These are phyloP conservation scores for Cinnamomum micranthum DNA, from an alignment of 164 flowering plant species.

Conservation along the genomic window DNA sequence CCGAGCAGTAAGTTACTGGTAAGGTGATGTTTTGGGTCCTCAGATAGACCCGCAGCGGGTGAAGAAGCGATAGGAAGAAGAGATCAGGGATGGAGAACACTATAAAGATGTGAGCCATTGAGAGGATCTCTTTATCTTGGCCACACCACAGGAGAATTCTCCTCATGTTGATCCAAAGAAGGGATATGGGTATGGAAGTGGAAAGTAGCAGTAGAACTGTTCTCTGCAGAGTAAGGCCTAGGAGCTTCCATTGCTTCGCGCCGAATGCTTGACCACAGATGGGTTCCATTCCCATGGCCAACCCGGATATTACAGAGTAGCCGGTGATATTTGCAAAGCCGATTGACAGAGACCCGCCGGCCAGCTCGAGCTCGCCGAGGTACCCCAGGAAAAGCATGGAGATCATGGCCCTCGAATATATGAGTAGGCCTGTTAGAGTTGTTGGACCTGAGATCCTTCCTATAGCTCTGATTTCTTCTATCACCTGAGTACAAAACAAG, in stretches of 20 bases:
- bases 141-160: conserved; percentile 70
- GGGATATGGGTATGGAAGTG: conserved; percentile 73
- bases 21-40: conserved; percentile 78
- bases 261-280: conserved; percentile 94
- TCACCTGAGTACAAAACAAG: conserved; percentile 36
- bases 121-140: conserved; percentile 68
- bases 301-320: conserved; percentile 84
- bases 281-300: conserved; percentile 99
- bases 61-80: conserved; percentile 81
- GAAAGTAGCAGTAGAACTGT: conserved; percentile 79
- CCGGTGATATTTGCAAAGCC: conserved; percentile 96
- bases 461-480: conserved; percentile 75
- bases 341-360: conserved; percentile 86
- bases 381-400: conserved; percentile 90
- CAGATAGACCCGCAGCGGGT: conserved; percentile 78
- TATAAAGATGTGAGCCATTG: conserved; percentile 64
- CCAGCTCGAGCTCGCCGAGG: conserved; percentile 88
- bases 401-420: conserved; percentile 87
- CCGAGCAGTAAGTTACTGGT: conserved; percentile 79
- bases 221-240: conserved; percentile 72
- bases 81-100: conserved; percentile 84
- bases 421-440: conserved; percentile 59
- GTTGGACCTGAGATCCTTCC: conserved; percentile 86
- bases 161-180: conserved; percentile 85
- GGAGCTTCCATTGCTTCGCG: conserved; percentile 68